A percentile compares a stretch with the other conserved stretches of the same genome.
phyloP scores from a whole-genome alignment of 768 basidiomycete genomes.

The Pleurotus citrinopileatus region DNA sequence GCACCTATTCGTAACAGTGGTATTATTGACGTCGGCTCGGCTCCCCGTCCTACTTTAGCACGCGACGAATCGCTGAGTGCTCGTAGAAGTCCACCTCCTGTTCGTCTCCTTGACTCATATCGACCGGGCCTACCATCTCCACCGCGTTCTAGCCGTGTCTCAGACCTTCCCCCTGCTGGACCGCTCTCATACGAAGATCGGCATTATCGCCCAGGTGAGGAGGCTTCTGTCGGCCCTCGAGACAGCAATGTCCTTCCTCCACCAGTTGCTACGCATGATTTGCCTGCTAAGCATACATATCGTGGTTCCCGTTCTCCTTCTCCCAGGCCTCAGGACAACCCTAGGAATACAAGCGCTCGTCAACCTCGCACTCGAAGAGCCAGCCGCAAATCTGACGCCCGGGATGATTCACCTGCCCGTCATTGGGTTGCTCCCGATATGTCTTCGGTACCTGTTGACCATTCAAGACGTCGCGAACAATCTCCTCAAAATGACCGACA shows the following conservation, averaged over 20 bases:
- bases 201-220: constrained; percentile 56
- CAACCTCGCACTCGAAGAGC: constrained; percentile 1
- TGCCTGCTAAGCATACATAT: constrained; percentile 1
- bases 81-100: constrained; percentile 13
- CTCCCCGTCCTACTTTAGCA: neutral
- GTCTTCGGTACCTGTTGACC: constrained; percentile 14
- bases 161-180: constrained; percentile 19
- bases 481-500: constrained; percentile 2
- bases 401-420: constrained; percentile 19
- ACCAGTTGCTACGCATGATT: constrained; percentile 17
- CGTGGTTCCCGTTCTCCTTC: constrained; percentile 1
- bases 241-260: constrained; percentile 16
- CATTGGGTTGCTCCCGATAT: constrained; percentile 22
- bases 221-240: constrained; percentile 20
- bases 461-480: neutral
- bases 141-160: constrained; percentile 14
- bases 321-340: neutral
- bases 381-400: neutral
- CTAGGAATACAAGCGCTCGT: constrained; percentile 1
- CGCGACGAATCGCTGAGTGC: neutral
- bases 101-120: constrained; percentile 12
- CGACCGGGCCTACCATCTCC: constrained; percentile 15
- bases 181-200: constrained; percentile 56
- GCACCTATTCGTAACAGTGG: neutral
- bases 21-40: neutral